Evolutionary conservation across 2,329 filamentous ascomycete species (phyloP).

Genomic region (Colletotrichum scovillei): DNA sequence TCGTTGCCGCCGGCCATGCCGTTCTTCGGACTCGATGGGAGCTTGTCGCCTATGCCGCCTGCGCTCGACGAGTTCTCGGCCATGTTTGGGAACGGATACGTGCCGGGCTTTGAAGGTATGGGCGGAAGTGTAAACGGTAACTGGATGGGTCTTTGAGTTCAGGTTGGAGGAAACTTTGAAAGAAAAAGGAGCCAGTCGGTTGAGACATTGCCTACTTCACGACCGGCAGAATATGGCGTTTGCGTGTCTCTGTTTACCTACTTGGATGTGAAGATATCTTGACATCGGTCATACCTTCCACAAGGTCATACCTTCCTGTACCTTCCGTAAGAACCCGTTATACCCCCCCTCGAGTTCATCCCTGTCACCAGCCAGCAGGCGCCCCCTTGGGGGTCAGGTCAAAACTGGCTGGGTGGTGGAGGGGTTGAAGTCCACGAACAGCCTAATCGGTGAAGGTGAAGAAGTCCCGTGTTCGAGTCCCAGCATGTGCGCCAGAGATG

Average conservation of each 20-base stretch:
- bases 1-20: constrained; percentile 44
- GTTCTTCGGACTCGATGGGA: constrained; percentile 50
- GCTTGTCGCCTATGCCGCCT: constrained; percentile 51
- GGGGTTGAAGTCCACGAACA: too few species aligned
- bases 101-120: constrained; percentile 22
- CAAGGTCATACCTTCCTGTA: too few species aligned
- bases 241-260: background rate
- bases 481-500: background rate
- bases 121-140: constrained; percentile 15
- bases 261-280: too few species aligned
- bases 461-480: too few species aligned
- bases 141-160: constrained; percentile 25
- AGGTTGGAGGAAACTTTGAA: too few species aligned
- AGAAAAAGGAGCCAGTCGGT: background rate
- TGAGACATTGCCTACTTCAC: background rate
- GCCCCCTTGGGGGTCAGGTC: too few species aligned
- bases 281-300: too few species aligned
- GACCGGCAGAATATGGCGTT: background rate
- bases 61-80: constrained; percentile 49
- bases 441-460: too few species aligned
- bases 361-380: too few species aligned
- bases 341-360: too few species aligned
- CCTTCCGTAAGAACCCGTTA: too few species aligned
- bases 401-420: background rate
- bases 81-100: constrained; percentile 34